Evolutionary conservation across 1,284 basidiomycete genomes (phyloP), one percentile per base, ranked within the genome.

Genomic region (Ceratobasidium sp.): DNA sequence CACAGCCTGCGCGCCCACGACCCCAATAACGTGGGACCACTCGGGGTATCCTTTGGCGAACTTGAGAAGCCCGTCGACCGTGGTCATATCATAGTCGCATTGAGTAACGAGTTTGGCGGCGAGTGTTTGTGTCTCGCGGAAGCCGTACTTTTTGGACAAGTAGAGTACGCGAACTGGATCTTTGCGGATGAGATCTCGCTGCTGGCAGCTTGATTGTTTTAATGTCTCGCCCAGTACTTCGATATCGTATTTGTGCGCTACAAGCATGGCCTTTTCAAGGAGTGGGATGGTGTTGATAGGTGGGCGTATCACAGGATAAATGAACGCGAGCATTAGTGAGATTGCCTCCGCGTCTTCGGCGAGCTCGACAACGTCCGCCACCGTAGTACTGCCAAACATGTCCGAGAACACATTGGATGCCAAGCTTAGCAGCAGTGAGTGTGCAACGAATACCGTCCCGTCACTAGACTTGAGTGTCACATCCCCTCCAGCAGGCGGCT

Each of bases 381-480:
- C 51, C 31, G 48, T 53, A 29, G 43, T 6, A 48, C 63, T 43
- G 14, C 9, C 8, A 19, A 65, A 34, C 63, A 65, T 65, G 14
- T 34, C 63, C 19, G 5, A 39, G 51, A 65, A 65, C n/a, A 65
- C 63, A 13, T 43, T 65, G 29, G 63, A 65, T 9, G 63, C 63
- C 5, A 65, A 24, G 11, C 43, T 46, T 19, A 65, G 63, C 2
- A 65, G 43, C 9, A 65, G 22, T 9, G 63, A 65, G 31, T 65
- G 63, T 24, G 22, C 63, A 13, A 7, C 5, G n/a, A 65, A 65
- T 2, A 41, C 34, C 3, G 63, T 65, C 27, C 63, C 63, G 37
- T 65, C 63, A 29, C 63, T 49, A 34, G 63, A 49, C 51, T 65
- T 49, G 8, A 65, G 63, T 7, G 13, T 22, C 14, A 65, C 19